Evolutionary conservation across 139 green algal species (phyloP).

Genomic region (Gonium pectorale): DNA sequence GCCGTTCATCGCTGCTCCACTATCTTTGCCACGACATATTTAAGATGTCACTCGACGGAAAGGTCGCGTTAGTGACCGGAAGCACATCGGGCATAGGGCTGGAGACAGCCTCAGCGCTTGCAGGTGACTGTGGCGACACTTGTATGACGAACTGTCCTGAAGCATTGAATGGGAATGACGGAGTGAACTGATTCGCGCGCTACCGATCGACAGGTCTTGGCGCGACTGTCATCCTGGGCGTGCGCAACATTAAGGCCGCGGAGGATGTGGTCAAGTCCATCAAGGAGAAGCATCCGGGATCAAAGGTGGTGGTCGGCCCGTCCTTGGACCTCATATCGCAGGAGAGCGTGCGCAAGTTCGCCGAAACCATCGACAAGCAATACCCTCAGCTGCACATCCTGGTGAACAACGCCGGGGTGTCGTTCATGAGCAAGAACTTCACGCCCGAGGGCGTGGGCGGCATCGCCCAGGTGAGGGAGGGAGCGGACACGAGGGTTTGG

Average conservation of each 20-base stretch:
- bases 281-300: conserved; percentile 41
- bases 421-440: conserved; percentile 57
- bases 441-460: conserved; percentile 56
- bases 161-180: too few relatives aligned
- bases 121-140: too few relatives aligned
- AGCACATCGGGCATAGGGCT: conserved; percentile 70
- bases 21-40: too few relatives aligned
- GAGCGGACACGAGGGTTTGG: too few relatives aligned
- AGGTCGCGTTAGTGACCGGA: conserved; percentile 72
- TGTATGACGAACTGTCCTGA: too few relatives aligned
- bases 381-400: conserved; percentile 58
- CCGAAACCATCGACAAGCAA: conserved; percentile 42
- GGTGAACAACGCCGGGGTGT: conserved; percentile 66
- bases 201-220: conserved; percentile 44
- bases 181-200: neutral
- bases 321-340: conserved; percentile 65
- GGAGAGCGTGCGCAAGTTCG: conserved; percentile 67
- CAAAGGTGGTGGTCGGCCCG: conserved; percentile 57
- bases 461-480: conserved; percentile 59
- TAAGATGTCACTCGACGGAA: conserved; percentile 57
- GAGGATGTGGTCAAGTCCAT: conserved; percentile 56
- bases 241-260: conserved; percentile 61
- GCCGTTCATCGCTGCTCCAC: neutral
- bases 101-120: conserved; percentile 66
- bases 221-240: conserved; percentile 69